phyloP scores from a whole-genome alignment of 345 rosid species.

The Turritis glabra region DNA sequence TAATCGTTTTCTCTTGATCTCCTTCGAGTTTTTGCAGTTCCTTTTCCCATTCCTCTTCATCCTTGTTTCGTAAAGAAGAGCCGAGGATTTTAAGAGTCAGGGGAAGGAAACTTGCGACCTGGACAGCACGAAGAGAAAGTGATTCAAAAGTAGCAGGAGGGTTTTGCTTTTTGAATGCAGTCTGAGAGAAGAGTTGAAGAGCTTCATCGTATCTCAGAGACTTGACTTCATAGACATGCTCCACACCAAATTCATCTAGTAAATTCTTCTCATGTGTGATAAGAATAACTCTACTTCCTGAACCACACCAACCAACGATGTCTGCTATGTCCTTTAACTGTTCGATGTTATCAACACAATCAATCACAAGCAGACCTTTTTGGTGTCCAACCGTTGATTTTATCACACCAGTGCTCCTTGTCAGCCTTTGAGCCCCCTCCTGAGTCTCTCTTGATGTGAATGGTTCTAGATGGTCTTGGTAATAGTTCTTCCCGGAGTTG shows the following conservation, averaged over 20 bases:
- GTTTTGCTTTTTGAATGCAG: not conserved
- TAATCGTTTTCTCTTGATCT: not conserved
- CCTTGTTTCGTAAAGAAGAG: conserved; percentile 7
- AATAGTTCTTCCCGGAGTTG: not conserved
- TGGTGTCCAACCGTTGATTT: not conserved
- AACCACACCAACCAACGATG: conserved; percentile 1
- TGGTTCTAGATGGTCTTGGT: not conserved
- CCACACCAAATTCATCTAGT: not conserved
- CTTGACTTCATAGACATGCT: conserved; percentile 14
- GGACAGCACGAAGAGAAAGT: conserved; percentile 21
- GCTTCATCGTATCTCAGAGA: conserved; percentile 18
- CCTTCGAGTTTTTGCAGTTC: conserved; percentile 14
- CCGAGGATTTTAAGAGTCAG: conserved; percentile 3
- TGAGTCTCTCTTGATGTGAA: not conserved
- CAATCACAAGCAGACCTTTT: conserved; percentile 4
- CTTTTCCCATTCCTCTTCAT: not conserved
- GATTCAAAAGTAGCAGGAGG: conserved; percentile 2
- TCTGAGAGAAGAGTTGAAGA: conserved; percentile 14
- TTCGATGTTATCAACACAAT: not conserved
- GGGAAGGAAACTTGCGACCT: not conserved
- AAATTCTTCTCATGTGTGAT: conserved; percentile 10
- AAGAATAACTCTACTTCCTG: conserved; percentile 26
- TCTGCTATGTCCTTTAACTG: conserved; percentile 7
- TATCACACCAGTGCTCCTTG: not conserved
- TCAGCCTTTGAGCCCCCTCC: not conserved